Evolutionary conservation across 345 rosid genomes (phyloP).

Genomic region (Punica granatum): DNA sequence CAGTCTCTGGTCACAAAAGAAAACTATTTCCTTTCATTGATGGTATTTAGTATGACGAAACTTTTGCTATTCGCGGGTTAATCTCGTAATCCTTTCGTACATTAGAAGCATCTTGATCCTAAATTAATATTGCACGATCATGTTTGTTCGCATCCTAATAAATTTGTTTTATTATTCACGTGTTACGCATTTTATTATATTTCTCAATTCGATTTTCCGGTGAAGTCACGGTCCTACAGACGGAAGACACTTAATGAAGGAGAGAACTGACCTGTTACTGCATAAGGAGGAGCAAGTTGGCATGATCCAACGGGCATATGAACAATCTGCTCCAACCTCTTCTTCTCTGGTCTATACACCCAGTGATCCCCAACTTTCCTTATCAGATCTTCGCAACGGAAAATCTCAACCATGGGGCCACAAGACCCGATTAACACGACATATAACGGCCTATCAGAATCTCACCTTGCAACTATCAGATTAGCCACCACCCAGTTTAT

Average conservation of each 20-base stretch:
- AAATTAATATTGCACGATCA: too few species aligned
- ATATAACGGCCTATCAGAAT: conserved; percentile 26
- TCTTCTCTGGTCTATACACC: conserved; percentile 64
- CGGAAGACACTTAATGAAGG: conserved; percentile 1
- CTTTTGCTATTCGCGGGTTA: too few species aligned
- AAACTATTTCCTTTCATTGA: too few species aligned
- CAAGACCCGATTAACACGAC: conserved; percentile 57
- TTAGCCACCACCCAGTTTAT: conserved; percentile 63
- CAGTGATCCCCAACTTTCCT: conserved; percentile 41
- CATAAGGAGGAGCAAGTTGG: conserved; percentile 44
- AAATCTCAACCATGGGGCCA: conserved; percentile 80
- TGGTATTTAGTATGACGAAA: too few species aligned
- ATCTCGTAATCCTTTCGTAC: too few species aligned
- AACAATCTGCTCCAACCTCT: conserved; percentile 49
- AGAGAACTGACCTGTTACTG: conserved; percentile 30
- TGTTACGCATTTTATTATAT: too few species aligned
- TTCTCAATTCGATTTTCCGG: not conserved
- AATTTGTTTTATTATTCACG: too few species aligned
- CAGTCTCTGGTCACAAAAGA: too few species aligned
- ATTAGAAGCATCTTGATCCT: too few species aligned
- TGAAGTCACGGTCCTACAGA: too few species aligned
- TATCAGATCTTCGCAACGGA: conserved; percentile 62
- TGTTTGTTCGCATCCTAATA: too few species aligned
- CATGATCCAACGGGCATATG: conserved; percentile 86
- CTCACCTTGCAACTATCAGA: not conserved